Percentiles rank a stretch among this genome's conserved stretches.
Conservation (phyloP, 768 basidiomycete genomes). For the Mycena rebaudengoi region DNA sequence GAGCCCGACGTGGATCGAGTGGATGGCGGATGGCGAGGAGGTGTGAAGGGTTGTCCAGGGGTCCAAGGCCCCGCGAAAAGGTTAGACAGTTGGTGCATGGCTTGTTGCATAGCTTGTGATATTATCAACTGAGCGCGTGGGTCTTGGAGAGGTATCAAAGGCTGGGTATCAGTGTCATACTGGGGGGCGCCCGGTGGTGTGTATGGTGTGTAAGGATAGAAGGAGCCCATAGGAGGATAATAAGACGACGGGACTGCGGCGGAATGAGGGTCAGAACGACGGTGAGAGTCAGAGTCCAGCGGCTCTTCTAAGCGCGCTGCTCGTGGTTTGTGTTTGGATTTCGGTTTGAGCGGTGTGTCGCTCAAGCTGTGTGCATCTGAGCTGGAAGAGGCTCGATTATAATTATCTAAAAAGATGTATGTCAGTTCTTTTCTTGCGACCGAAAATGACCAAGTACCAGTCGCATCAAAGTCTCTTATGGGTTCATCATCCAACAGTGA, state of each 20-base stretch:
- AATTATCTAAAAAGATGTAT: too few species aligned
- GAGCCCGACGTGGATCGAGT: conserved; percentile 15
- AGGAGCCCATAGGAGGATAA: conserved; percentile 16
- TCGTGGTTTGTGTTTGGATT: not conserved
- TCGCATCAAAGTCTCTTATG: too few species aligned
- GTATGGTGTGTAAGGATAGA: conserved; percentile 34
- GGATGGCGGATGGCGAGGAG: conserved; percentile 30
- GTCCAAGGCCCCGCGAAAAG: conserved; percentile 27
- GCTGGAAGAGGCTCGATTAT: too few species aligned
- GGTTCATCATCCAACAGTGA: too few species aligned
- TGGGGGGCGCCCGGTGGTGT: too few species aligned
- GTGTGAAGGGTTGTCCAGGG: conserved; percentile 35
- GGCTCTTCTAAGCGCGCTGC: too few species aligned
- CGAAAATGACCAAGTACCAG: too few species aligned
- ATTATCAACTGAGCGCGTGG: conserved; percentile 52
- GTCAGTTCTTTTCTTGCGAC: too few species aligned
- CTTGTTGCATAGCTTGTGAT: conserved; percentile 52
- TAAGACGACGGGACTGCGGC: not conserved
- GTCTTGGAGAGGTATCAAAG: conserved; percentile 45
- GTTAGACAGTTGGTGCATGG: conserved; percentile 53
- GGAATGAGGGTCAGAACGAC: not conserved
- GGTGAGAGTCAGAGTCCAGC: conserved; percentile 6
- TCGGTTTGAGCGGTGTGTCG: too few species aligned
- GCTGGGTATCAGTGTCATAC: conserved; percentile 27
- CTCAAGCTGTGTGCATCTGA: too few species aligned